Conservation (phyloP, 345 rosid genomes). For the Raphanus raphanistrum region DNA sequence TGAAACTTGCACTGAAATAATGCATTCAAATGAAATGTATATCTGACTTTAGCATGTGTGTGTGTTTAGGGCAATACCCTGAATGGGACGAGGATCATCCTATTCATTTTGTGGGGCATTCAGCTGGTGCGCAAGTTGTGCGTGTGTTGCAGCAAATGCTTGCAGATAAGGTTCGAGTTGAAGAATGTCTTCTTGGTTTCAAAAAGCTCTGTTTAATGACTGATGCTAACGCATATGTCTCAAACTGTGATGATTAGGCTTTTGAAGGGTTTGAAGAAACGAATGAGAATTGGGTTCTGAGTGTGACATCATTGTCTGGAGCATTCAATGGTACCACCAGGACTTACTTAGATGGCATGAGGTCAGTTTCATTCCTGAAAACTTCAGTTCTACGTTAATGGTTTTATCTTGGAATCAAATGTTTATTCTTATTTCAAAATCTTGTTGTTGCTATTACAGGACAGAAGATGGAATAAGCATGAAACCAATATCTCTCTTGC, state of each 20-base stretch:
- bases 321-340: constrained; percentile 98
- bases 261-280: constrained; percentile 80
- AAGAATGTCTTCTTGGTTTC: neutral
- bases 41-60: constrained; percentile 20
- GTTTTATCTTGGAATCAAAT: constrained; percentile 3
- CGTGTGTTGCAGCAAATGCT: constrained; percentile 99
- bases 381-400: neutral
- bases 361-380: constrained; percentile 52
- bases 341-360: constrained; percentile 92
- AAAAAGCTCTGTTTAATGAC: neutral
- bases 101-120: constrained; percentile 94
- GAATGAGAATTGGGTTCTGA: constrained; percentile 85
- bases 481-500: constrained; percentile 82
- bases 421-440: neutral
- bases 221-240: constrained; percentile 13
- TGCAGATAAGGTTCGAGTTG: constrained; percentile 66
- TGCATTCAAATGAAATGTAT: neutral
- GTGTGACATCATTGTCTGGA: constrained; percentile 89
- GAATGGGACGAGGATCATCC: constrained; percentile 99
- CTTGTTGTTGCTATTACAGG: constrained; percentile 41
- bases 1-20: neutral
- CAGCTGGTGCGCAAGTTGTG: constrained; percentile 96
- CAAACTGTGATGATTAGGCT: constrained; percentile 46
- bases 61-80: constrained; percentile 69
- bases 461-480: constrained; percentile 73